These are phyloP conservation scores for Pichia exigua DNA, from an alignment of 805 yeast genomes.

Conservation along the genomic window DNA sequence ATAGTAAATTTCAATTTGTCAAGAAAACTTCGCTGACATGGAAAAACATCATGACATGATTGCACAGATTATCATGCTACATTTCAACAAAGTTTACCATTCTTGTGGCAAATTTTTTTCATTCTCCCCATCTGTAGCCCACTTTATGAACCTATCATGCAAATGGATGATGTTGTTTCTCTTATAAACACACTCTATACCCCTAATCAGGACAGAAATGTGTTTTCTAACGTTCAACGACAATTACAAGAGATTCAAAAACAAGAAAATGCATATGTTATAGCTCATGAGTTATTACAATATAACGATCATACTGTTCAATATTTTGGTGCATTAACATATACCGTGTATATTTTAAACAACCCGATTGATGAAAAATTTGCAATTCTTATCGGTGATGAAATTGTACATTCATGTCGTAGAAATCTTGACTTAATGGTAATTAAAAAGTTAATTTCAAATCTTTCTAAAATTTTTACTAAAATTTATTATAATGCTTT, in stretches of 20 bases:
- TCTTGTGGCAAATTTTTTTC: no score
- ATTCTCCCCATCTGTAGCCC: no score
- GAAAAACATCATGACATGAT: neutral
- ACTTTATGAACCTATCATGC: neutral
- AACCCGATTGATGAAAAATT: conserved; percentile 5
- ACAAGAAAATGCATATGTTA: conserved; percentile 43
- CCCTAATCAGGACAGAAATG: conserved; percentile 31
- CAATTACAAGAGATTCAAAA: conserved; percentile 53
- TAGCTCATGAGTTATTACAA: conserved; percentile 49
- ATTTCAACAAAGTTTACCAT: no score
- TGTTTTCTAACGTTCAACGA: conserved; percentile 40
- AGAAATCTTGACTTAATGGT: conserved; percentile 4
- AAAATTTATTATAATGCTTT: conserved; percentile 36
- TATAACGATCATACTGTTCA: conserved; percentile 40
- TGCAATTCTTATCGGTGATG: neutral
- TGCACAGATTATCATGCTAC: neutral
- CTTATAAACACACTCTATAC: conserved; percentile 37
- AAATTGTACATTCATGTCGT: conserved; percentile 4
- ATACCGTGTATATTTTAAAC: conserved; percentile 38
- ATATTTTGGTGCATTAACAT: conserved; percentile 79
- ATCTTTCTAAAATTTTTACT: conserved; percentile 5
- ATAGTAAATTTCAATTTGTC: no score
- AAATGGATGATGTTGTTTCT: conserved; percentile 3
- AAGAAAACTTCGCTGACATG: neutral
- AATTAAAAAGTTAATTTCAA: conserved; percentile 11